Percentiles rank a stretch among this genome's conserved stretches.
Evolutionary conservation across 129 eudicot species (phyloP).

Genomic region (Flaveria ramosissima): DNA sequence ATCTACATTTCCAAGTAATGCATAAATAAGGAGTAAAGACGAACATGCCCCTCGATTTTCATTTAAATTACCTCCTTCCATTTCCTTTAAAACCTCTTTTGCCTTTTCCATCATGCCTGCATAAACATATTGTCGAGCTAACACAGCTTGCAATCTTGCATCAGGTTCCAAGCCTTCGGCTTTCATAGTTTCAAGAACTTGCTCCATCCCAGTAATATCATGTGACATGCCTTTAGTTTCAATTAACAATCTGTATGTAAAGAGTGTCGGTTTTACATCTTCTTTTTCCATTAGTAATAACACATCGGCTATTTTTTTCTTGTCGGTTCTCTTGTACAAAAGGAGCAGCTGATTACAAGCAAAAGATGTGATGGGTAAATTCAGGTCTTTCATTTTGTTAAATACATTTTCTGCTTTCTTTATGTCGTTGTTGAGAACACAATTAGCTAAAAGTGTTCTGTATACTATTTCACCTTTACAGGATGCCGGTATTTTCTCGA

Average conservation of each 20-base stretch:
- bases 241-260: slow-evolving; percentile 64
- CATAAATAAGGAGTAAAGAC: slow-evolving; percentile 57
- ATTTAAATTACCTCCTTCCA: slow-evolving; percentile 53
- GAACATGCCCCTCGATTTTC: slow-evolving; percentile 48
- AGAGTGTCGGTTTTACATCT: slow-evolving; percentile 59
- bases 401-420: slow-evolving; percentile 65
- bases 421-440: slow-evolving; percentile 40
- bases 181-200: slow-evolving; percentile 80
- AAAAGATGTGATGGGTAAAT: slow-evolving; percentile 48
- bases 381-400: slow-evolving; percentile 70
- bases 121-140: slow-evolving; percentile 59
- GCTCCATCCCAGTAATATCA: slow-evolving; percentile 77
- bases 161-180: slow-evolving; percentile 63
- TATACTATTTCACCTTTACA: slow-evolving; percentile 60
- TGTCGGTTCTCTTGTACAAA: slow-evolving; percentile 72
- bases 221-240: slow-evolving; percentile 74
- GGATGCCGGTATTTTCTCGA: slow-evolving; percentile 57
- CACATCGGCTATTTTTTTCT: slow-evolving; percentile 78
- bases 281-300: slow-evolving; percentile 76
- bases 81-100: slow-evolving; percentile 57
- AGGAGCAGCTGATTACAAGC: slow-evolving; percentile 75
- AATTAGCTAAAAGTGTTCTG: slow-evolving; percentile 70
- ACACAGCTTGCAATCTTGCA: slow-evolving; percentile 16
- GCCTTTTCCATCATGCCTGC: slow-evolving; percentile 72
- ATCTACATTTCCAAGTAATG: slow-evolving; percentile 57